Conservation (phyloP, 805 yeast species). For the Saturnispora silvae region DNA sequence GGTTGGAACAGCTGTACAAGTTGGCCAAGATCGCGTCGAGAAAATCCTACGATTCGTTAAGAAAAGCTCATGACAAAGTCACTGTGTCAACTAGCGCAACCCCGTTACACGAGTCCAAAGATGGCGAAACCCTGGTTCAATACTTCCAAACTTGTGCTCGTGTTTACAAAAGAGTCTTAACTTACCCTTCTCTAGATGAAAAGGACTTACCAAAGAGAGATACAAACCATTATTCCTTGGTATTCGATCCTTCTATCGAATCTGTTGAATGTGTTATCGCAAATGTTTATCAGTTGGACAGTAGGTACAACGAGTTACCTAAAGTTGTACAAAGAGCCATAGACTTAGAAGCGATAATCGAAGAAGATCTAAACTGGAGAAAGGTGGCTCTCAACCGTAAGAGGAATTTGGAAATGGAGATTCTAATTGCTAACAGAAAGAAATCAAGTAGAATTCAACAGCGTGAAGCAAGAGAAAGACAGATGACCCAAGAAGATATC, state of each 20-base stretch:
- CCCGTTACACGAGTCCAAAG: slow-evolving; percentile 6
- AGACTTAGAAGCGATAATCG: slow-evolving; percentile 27
- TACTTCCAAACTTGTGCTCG: slow-evolving; percentile 10
- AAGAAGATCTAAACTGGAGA: slow-evolving; percentile 43
- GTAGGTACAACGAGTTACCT: not conserved
- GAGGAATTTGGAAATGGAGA: slow-evolving; percentile 54
- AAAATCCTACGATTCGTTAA: slow-evolving; percentile 4
- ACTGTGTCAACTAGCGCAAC: not conserved
- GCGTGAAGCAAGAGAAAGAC: slow-evolving; percentile 37
- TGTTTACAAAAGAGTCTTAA: slow-evolving; percentile 2
- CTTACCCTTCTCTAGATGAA: not conserved
- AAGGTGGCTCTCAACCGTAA: slow-evolving; percentile 43
- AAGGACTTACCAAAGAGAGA: slow-evolving; percentile 1
- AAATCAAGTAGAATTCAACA: slow-evolving; percentile 67
- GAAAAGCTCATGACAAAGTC: slow-evolving; percentile 4
- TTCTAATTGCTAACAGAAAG: slow-evolving; percentile 56
- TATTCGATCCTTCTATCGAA: slow-evolving; percentile 27
- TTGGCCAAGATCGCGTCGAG: slow-evolving; percentile 6
- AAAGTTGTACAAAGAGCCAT: slow-evolving; percentile 3
- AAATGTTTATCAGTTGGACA: slow-evolving; percentile 32
- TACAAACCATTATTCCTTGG: not conserved
- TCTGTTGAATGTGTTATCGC: slow-evolving; percentile 32
- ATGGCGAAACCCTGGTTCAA: slow-evolving; percentile 1
- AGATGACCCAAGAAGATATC: slow-evolving; percentile 36
- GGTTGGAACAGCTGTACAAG: slow-evolving; percentile 3